Conservation (phyloP, 306 rosid genomes). For the Trifolium fragiferum region DNA sequence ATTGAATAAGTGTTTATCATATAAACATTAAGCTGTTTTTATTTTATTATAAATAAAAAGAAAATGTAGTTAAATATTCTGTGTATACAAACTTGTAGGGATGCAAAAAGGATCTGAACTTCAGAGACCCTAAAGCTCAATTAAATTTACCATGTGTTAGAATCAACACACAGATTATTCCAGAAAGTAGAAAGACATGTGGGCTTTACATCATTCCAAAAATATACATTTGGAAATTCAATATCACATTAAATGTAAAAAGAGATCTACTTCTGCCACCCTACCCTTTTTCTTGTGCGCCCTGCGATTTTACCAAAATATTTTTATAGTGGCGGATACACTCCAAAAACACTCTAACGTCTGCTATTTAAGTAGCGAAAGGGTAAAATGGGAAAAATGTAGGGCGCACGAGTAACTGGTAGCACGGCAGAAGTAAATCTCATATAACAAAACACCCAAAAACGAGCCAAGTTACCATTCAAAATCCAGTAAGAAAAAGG, state of each 20-base stretch:
- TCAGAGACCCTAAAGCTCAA: background rate
- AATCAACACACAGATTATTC: background rate
- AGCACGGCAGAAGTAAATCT: background rate
- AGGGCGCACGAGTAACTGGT: too few species aligned
- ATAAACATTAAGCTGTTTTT: too few species aligned
- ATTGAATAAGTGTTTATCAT: too few species aligned
- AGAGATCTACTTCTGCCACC: too few species aligned
- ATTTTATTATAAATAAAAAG: background rate
- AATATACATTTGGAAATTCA: background rate
- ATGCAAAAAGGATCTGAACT: background rate
- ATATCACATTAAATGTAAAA: background rate
- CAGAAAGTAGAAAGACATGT: background rate
- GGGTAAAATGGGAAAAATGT: too few species aligned
- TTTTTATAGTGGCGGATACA: too few species aligned
- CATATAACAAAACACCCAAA: background rate
- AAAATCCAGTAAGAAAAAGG: background rate
- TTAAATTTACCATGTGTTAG: background rate
- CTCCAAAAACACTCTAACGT: too few species aligned
- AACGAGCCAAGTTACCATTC: background rate
- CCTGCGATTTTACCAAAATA: too few species aligned
- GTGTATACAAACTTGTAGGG: background rate
- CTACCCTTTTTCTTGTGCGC: too few species aligned
- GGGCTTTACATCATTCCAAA: background rate
- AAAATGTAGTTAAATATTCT: background rate
- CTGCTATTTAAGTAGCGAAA: too few species aligned